Evolutionary conservation across 2,329 filamentous ascomycete genomes (phyloP), one percentile per base, ranked within the genome.

Genomic region (Colletotrichum navitas): DNA sequence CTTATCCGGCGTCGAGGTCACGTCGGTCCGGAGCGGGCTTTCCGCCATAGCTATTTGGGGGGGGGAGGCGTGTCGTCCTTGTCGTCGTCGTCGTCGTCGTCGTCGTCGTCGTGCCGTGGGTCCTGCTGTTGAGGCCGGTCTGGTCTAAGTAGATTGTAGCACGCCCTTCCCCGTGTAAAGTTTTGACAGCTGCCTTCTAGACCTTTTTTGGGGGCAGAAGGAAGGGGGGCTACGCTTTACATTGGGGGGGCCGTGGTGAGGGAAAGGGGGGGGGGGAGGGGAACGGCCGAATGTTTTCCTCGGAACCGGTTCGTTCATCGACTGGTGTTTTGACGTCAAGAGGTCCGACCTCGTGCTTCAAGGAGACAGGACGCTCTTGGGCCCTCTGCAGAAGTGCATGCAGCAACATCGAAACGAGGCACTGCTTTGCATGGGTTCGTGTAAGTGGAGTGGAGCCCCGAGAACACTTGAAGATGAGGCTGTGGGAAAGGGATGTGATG

Each of bases 291-390:
- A 45, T 63, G 16, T 63, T 41, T 39, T 14, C 29, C 54, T 24
- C 26, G 43, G 49, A 12, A 34, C 49, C 26, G 18, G 43, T 24
- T 45, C 43, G 51, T 34, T 41, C 61, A 24, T 60, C 39, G n/a
- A 45, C 16, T 55, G 49, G 54, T 63, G 61, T 63, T 63, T 63
- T 63, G 61, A 63, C 61, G 61, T 63, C 61, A 26, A 51, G 54
- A 63, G 51, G 61, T 63, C 61, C 21, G 61, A 63, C 36, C 61
- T 63, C 61, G 26, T 55, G 61, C 61, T 45, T 63, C 61, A 63
- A 63, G 49, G 61, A 32, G 61, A 34, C 49, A 47, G 49, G 49
- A 63, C 36, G 61, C 41, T 63, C 49, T 55, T 63, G 61, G 61
- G 49, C 47, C 45, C 39, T 55, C n/a, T 55, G 61, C 61, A 63